phyloP scores from a whole-genome alignment of 371 early-diverging fungal species.

The Mucor irregularis region DNA sequence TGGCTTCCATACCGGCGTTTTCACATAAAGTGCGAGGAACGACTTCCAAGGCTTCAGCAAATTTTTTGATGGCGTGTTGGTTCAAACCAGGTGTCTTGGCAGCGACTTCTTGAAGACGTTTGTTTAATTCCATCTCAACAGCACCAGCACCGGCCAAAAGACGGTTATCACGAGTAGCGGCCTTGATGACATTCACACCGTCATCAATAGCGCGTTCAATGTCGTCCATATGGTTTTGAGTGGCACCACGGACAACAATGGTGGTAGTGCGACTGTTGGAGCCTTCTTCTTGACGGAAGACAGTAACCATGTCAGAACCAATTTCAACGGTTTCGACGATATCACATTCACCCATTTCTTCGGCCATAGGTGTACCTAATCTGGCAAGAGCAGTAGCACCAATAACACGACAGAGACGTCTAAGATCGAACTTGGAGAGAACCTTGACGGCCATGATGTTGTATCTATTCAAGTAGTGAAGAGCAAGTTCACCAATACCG shows the following conservation, averaged over 20 bases:
- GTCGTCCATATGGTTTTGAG: constrained; percentile 97
- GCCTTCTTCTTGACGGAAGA: constrained; percentile 85
- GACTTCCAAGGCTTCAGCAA: constrained; percentile 95
- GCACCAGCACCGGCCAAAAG: constrained; percentile 97
- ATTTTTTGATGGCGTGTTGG: constrained; percentile 96
- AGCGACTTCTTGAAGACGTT: constrained; percentile 69
- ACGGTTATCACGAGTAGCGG: constrained; percentile 85
- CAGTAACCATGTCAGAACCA: constrained; percentile 95
- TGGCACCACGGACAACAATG: constrained; percentile 96
- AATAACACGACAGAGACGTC: constrained; percentile 91
- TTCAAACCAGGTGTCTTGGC: constrained; percentile 92
- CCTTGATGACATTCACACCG: constrained; percentile 97
- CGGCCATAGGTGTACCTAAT: constrained; percentile 91
- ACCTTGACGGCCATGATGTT: constrained; percentile 90
- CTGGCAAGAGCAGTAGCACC: constrained; percentile 94
- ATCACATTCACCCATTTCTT: constrained; percentile 98
- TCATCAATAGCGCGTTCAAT: constrained; percentile 98
- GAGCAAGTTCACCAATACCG: constrained; percentile 90
- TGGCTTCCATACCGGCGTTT: constrained; percentile 96
- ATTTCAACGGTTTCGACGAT: constrained; percentile 95
- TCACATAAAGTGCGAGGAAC: constrained; percentile 95
- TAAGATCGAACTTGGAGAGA: constrained; percentile 94
- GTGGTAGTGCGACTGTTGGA: constrained; percentile 88
- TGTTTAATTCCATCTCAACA: constrained; percentile 91
- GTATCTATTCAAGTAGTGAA: constrained; percentile 93